Base-by-base conservation (phyloP, 176 grass and related monocot species). In the Eleusine coracana region DNA sequence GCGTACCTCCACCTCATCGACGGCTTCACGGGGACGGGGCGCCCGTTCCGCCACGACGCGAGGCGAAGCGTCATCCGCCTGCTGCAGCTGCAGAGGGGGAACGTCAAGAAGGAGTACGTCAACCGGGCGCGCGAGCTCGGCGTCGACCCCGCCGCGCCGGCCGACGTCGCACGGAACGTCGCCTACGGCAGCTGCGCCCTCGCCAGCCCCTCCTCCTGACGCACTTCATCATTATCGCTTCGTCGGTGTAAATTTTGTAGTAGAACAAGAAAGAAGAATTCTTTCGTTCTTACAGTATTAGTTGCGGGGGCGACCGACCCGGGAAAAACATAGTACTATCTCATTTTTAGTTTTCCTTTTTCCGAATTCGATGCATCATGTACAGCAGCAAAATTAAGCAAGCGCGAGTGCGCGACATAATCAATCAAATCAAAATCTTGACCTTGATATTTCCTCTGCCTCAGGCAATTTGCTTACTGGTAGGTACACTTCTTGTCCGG, bases 1-100 rank as follows among this genome's bases (percentile, higher is more conserved):
- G 78, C 95, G 5, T 97, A 97, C 86, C 79, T 97, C 17, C 95
- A 97, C 84, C 86, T 97, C 77, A 87, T 97, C 81, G 95, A 97
- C 80, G 95, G 95, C 3, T 97, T 94, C 90, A 87, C 81, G 23
- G 90, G 84, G 45, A 88, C 90, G 67, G 95, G 95, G 1, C 59
- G 38, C 2, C 92, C 92, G 16, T 97, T 97, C 68, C 84, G 95
- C 29, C 51, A 89, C 75, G 87, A 94, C 86, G 90, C 95, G 20
- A 77, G 88, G 0, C 88, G 95, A 28, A 94, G 92, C 72, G 85
- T 97, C 2, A 88, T 89, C 38, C 86, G 88, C 8, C 74, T 97
- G 49, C 83, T 97, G 81, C 86, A 89, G 84, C 4, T 86, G 73
- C 95, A 97, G 84, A 70, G 63, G 56, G 84, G 88, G 0, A 97